These are phyloP conservation scores for Salinomyces thailandicus DNA, from an alignment of 2,329 filamentous ascomycete species.

Conservation along the genomic window DNA sequence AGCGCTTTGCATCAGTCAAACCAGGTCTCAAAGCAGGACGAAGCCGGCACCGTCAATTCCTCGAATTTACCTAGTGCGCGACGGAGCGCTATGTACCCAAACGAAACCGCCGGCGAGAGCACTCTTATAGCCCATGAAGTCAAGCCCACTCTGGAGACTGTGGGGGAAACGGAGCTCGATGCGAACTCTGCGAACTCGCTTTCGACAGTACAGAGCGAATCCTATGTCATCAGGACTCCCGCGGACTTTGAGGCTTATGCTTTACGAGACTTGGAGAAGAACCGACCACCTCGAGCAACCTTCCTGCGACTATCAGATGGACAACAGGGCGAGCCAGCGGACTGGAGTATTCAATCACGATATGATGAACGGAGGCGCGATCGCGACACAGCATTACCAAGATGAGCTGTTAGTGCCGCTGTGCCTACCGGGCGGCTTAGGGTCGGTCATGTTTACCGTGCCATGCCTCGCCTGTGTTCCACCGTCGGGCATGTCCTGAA, in stretches of 20 bases:
- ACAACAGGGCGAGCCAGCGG: too few relatives aligned
- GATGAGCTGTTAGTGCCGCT: too few relatives aligned
- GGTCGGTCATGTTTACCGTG: too few relatives aligned
- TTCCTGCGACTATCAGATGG: too few relatives aligned
- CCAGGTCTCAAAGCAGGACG: neutral
- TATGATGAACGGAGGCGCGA: too few relatives aligned
- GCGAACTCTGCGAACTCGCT: neutral
- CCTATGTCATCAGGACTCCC: constrained; percentile 3
- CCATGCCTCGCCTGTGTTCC: too few relatives aligned
- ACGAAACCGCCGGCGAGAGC: constrained; percentile 1
- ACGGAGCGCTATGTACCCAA: too few relatives aligned
- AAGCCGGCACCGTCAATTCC: neutral
- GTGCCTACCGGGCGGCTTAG: too few relatives aligned
- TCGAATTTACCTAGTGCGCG: too few relatives aligned
- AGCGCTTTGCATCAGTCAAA: neutral
- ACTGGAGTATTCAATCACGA: too few relatives aligned
- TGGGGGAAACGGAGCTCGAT: neutral
- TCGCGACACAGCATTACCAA: too few relatives aligned
- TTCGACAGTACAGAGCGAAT: neutral
- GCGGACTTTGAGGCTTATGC: constrained; percentile 5
- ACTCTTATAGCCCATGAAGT: constrained; percentile 4
- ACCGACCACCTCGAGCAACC: constrained; percentile 5
- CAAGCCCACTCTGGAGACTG: constrained; percentile 1
- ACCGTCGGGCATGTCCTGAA: too few relatives aligned
- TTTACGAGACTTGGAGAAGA: constrained; percentile 4